phyloP scores from a whole-genome alignment of 805 yeast species.

The Starmera quercuum region DNA sequence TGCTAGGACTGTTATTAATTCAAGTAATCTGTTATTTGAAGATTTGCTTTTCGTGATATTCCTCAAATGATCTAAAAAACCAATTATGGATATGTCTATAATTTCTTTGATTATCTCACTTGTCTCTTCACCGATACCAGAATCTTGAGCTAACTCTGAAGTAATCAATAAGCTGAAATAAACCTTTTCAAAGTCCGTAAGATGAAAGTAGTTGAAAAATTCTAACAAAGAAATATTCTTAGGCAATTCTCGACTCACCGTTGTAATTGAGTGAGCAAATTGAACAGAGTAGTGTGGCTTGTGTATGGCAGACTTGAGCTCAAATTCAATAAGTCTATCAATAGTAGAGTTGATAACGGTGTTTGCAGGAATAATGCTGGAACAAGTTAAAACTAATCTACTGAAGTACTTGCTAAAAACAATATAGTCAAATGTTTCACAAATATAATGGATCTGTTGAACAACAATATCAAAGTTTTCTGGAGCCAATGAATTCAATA shows the following conservation, averaged over 20 bases:
- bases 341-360: slow-evolving; percentile 10
- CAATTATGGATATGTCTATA: slow-evolving; percentile 7
- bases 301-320: slow-evolving; percentile 14
- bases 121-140: slow-evolving; percentile 1
- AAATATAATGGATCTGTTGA: slow-evolving; percentile 40
- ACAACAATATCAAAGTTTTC: slow-evolving; percentile 31
- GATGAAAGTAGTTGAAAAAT: slow-evolving; percentile 21
- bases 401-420: slow-evolving; percentile 25
- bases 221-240: slow-evolving; percentile 21
- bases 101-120: slow-evolving; percentile 5
- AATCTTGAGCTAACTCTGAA: neutral
- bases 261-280: slow-evolving; percentile 8
- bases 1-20: neutral
- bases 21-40: neutral
- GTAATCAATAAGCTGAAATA: slow-evolving; percentile 10
- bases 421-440: slow-evolving; percentile 26
- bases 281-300: slow-evolving; percentile 7
- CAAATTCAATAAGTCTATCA: slow-evolving; percentile 16
- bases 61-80: slow-evolving; percentile 1
- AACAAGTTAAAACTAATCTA: slow-evolving; percentile 23
- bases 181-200: slow-evolving; percentile 16
- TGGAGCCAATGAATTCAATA: slow-evolving; percentile 35
- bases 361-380: slow-evolving; percentile 17
- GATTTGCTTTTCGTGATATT: neutral
- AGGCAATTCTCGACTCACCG: slow-evolving; percentile 20